Evolutionary conservation across 192 early-diverging fungal species (phyloP).

Genomic region (Coemansia sp.): DNA sequence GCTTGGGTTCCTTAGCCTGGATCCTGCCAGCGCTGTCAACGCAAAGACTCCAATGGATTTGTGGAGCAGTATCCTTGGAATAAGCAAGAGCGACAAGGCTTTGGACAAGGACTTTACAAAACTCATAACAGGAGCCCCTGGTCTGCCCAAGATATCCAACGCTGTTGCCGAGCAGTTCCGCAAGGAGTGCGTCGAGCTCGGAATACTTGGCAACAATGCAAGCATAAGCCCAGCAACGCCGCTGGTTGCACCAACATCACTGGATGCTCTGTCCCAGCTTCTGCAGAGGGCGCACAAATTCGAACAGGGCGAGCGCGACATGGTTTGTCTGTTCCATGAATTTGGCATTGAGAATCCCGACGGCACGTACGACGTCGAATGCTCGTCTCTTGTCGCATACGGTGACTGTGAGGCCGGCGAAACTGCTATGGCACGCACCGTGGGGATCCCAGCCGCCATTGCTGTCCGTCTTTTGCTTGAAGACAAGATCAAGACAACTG

Average conservation of each 20-base stretch:
- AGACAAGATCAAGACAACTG: slow-evolving; percentile 54
- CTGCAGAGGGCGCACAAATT: slow-evolving; percentile 79
- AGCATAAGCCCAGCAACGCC: not conserved
- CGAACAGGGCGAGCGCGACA: slow-evolving; percentile 78
- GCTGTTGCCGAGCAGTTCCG: slow-evolving; percentile 42
- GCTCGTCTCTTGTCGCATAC: slow-evolving; percentile 69
- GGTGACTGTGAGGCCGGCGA: slow-evolving; percentile 57
- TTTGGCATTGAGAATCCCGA: slow-evolving; percentile 77
- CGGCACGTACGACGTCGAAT: slow-evolving; percentile 61
- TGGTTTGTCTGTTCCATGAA: slow-evolving; percentile 93
- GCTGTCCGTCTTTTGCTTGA: slow-evolving; percentile 68
- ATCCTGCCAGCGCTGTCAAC: slow-evolving; percentile 25
- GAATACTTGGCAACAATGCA: slow-evolving; percentile 11
- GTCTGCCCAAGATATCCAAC: slow-evolving; percentile 3
- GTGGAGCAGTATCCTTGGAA: slow-evolving; percentile 12
- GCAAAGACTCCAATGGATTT: slow-evolving; percentile 28
- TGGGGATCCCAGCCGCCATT: slow-evolving; percentile 78
- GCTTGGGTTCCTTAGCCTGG: slow-evolving; percentile 74
- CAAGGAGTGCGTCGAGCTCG: slow-evolving; percentile 61
- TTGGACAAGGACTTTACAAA: not conserved
- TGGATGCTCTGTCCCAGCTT: slow-evolving; percentile 85
- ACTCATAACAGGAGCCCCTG: not conserved
- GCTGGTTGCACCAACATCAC: slow-evolving; percentile 53
- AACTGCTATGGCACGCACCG: slow-evolving; percentile 83
- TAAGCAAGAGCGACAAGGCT: not conserved